Base-by-base conservation (phyloP, 176 grass and related monocot genomes). In the Aegilops tauschii region DNA sequence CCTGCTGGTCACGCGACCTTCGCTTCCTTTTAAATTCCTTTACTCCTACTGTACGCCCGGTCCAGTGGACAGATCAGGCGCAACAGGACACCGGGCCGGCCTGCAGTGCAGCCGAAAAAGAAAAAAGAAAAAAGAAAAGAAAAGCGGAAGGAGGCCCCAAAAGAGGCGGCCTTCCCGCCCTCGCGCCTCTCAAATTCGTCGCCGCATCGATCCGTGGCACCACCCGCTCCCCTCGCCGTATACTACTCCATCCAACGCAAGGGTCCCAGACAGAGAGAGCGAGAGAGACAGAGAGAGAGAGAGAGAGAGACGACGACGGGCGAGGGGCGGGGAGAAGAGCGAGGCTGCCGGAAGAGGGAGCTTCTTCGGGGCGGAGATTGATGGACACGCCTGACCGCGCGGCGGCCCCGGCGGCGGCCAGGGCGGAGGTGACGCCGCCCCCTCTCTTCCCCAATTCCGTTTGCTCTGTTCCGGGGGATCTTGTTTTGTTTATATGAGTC, bases 361-460 rank as follows among this genome's bases (percentile, higher is more conserved):
- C 34, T 34, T 34, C 34, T 34, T 34, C 34, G 34, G 5, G 34
- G 14, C 50, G 73, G 91, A 85, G 50, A 5, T 0, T 7, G 79
- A 98, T 98, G 96, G 96, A 98, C 37, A 73, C 70, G 70, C 70
- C 70, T 0, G 70, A 73, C 70, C 70, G 70, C 36, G 28, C 63
- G 40, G 40, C 69, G 25, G 58, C 56, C 61, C 79, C 30, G 81
- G 7, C 61, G 59, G 42, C 89, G 0, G 20, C 84, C 27, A 83
- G 81, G 30, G 81, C 89, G 8, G 89, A 91, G 89, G 89, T 91
- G 80, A 90, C 59, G 34, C 32, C 44, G 12, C 44, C 12, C 14
- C 20, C n/a, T 16, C 28, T 14, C 5, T 12, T 31, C 21, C 13
- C 17, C 27, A 13, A 17, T 45, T 81, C 28, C 50, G 6, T 52